Conservation (phyloP, 1,284 basidiomycete species). For the Takashimella tepidaria region DNA sequence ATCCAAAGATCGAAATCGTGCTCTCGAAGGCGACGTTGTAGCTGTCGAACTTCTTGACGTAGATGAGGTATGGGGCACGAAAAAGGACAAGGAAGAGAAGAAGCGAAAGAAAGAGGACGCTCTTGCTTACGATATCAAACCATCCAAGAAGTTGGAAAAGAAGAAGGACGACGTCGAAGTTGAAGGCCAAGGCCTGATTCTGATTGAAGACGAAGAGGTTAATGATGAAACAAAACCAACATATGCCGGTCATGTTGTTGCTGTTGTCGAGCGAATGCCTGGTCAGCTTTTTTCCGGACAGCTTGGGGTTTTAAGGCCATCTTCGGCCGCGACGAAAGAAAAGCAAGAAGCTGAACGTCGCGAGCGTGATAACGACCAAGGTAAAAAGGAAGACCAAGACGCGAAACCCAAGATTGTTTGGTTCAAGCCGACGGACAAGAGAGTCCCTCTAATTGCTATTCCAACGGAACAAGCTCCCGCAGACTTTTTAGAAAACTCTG, state of each 20-base stretch:
- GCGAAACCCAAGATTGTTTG: conserved; percentile 96
- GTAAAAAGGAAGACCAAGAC: conserved; percentile 59
- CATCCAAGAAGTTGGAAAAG: conserved; percentile 89
- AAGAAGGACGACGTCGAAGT: conserved; percentile 99
- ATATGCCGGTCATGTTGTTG: conserved; percentile 89
- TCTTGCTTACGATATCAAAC: conserved; percentile 71
- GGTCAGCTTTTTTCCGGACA: conserved; percentile 98
- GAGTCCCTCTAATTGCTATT: conserved; percentile 97
- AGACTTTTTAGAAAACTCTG: conserved; percentile 93
- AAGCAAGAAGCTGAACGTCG: conserved; percentile 97
- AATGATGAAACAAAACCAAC: conserved; percentile 90
- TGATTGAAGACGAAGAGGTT: conserved; percentile 97
- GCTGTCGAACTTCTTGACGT: conserved; percentile 97
- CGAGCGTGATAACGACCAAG: conserved; percentile 80
- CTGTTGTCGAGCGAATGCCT: conserved; percentile 97
- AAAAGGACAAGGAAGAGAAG: conserved; percentile 99
- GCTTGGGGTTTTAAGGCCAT: conserved; percentile 88
- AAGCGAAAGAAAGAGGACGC: conserved; percentile 99
- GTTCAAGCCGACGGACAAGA: conserved; percentile 99
- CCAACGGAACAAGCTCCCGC: conserved; percentile 97
- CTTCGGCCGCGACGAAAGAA: conserved; percentile 97
- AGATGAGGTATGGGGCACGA: conserved; percentile 97
- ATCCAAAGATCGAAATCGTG: conserved; percentile 97
- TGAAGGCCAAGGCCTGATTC: conserved; percentile 91
- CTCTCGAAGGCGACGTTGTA: conserved; percentile 96